Evolutionary conservation across 768 basidiomycete genomes (phyloP).

Genomic region (Peribolospora baueri): DNA sequence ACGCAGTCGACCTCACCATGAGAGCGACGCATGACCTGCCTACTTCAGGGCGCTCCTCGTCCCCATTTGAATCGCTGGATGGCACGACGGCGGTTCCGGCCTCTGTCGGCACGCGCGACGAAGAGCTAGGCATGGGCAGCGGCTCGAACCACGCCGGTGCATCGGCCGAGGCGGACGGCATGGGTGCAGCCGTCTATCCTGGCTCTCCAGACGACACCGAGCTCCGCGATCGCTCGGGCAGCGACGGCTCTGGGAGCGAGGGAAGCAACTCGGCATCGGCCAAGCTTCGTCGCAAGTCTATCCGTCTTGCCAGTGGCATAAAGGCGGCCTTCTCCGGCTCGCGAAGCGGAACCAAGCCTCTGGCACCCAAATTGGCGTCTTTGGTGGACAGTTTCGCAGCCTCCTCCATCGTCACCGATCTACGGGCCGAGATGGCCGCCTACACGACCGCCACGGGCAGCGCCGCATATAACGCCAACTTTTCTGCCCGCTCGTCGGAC

Average conservation of each 20-base stretch:
- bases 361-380: slow-evolving; percentile 36
- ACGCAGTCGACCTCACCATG: slow-evolving; percentile 44
- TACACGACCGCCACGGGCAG: slow-evolving; percentile 12
- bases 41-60: background rate
- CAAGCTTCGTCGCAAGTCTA: slow-evolving; percentile 14
- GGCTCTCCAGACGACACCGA: slow-evolving; percentile 7
- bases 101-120: slow-evolving; percentile 22
- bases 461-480: background rate
- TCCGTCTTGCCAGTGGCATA: slow-evolving; percentile 6
- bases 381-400: slow-evolving; percentile 48
- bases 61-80: too few species aligned
- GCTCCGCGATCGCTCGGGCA: background rate
- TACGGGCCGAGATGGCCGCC: slow-evolving; percentile 32
- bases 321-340: slow-evolving; percentile 14
- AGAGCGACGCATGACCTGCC: slow-evolving; percentile 20
- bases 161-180: background rate
- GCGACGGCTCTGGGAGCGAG: too few species aligned
- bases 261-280: too few species aligned
- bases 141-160: slow-evolving; percentile 25
- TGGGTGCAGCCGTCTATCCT: too few species aligned
- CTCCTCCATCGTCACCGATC: slow-evolving; percentile 39
- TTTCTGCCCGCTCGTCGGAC: background rate
- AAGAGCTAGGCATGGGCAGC: slow-evolving; percentile 39
- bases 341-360: slow-evolving; percentile 8
- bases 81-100: too few species aligned